phyloP scores from a whole-genome alignment of 1,139 yeast species.

The Sugiyamaella xylanicola region DNA sequence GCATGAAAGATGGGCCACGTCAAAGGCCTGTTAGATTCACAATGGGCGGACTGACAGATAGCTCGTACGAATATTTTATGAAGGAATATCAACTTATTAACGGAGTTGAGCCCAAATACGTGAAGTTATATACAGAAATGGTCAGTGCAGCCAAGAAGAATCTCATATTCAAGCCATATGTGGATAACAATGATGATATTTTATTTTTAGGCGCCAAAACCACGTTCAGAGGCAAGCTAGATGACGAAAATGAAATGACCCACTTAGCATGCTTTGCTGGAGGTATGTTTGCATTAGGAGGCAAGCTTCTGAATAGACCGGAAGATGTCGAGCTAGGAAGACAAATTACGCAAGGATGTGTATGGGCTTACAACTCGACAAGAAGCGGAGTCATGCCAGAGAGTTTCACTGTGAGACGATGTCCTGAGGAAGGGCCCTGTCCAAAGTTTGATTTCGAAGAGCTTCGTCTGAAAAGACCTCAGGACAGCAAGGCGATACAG shows the following conservation, averaged over 20 bases:
- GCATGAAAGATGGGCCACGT: slow-evolving; percentile 6
- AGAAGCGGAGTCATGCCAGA: slow-evolving; percentile 52
- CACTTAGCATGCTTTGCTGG: slow-evolving; percentile 76
- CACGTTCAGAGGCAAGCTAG: slow-evolving; percentile 26
- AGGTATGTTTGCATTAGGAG: slow-evolving; percentile 70
- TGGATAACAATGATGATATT: slow-evolving; percentile 45
- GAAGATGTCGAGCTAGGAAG: slow-evolving; percentile 61
- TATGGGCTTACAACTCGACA: slow-evolving; percentile 56
- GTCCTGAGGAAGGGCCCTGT: slow-evolving; percentile 40
- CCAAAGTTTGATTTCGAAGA: slow-evolving; percentile 30
- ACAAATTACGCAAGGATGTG: slow-evolving; percentile 68
- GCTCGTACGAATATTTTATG: slow-evolving; percentile 67
- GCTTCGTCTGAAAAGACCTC: slow-evolving; percentile 13
- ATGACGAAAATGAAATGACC: slow-evolving; percentile 42
- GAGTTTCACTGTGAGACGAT: slow-evolving; percentile 44
- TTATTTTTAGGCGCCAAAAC: slow-evolving; percentile 10
- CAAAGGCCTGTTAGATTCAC: slow-evolving; percentile 30
- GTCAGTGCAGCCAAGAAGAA: slow-evolving; percentile 45
- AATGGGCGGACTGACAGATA: slow-evolving; percentile 67
- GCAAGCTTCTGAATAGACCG: slow-evolving; percentile 53
- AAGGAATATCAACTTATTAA: slow-evolving; percentile 58
- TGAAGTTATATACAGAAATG: slow-evolving; percentile 44
- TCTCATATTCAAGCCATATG: slow-evolving; percentile 50
- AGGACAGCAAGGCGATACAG: neutral
- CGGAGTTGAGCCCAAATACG: slow-evolving; percentile 47